A percentile compares a stretch with the other conserved stretches of the same genome.
These are phyloP conservation scores for Camellia sinensis DNA, from an alignment of 148 eudicot species.

Conservation along the genomic window DNA sequence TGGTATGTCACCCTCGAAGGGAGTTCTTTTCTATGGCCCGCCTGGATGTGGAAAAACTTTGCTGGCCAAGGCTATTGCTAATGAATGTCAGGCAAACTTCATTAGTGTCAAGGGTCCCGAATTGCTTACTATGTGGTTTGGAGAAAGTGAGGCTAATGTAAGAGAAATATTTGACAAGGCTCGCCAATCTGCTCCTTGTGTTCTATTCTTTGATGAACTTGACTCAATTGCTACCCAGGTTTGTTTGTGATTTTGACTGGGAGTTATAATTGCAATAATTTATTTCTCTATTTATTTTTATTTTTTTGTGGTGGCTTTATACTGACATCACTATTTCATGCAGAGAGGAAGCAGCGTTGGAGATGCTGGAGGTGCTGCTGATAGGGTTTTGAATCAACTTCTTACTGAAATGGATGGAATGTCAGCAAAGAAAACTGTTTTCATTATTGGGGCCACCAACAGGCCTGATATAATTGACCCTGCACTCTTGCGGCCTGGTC, in stretches of 20 bases:
- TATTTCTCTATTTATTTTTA: no score
- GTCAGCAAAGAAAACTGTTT: conserved; percentile 84
- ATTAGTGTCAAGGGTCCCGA: conserved; percentile 84
- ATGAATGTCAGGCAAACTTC: conserved; percentile 85
- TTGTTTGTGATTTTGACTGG: neutral
- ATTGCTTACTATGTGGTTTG: conserved; percentile 87
- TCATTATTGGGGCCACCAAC: conserved; percentile 82
- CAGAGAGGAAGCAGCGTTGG: conserved; percentile 82
- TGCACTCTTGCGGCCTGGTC: conserved; percentile 77
- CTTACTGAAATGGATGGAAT: conserved; percentile 89
- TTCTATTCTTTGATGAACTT: conserved; percentile 76
- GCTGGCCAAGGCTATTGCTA: conserved; percentile 86
- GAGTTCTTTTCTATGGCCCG: conserved; percentile 83
- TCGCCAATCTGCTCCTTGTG: conserved; percentile 79
- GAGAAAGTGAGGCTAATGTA: conserved; percentile 88
- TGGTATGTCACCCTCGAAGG: conserved; percentile 88
- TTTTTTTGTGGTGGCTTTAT: neutral
- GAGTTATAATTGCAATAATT: neutral
- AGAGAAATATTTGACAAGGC: conserved; percentile 86
- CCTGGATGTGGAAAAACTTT: conserved; percentile 90
- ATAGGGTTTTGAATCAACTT: conserved; percentile 76
- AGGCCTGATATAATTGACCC: conserved; percentile 88
- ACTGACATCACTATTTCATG: neutral
- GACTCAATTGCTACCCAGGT: conserved; percentile 93
- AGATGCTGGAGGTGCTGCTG: conserved; percentile 94